phyloP scores from a whole-genome alignment of 768 basidiomycete species.

The Lepiota brunneoincarnata region DNA sequence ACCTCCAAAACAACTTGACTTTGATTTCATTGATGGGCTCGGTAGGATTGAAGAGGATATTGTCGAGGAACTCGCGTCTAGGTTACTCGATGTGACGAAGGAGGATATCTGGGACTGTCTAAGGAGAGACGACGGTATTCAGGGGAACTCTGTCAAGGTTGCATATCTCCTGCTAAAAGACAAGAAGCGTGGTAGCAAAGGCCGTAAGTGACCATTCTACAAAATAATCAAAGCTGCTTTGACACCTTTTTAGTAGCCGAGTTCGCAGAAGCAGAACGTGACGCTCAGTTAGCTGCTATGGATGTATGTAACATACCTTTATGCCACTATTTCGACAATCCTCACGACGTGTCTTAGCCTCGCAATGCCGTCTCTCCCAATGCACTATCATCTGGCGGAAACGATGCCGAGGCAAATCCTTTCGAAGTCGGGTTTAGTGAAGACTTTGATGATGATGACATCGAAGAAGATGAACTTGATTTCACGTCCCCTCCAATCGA shows the following conservation, averaged over 20 bases:
- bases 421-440: conserved; percentile 74
- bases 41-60: conserved; percentile 92
- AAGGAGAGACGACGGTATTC: conserved; percentile 76
- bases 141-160: conserved; percentile 93
- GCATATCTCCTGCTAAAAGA: conserved; percentile 94
- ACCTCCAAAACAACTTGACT: conserved; percentile 67
- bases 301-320: conserved; percentile 53
- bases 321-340: conserved; percentile 8
- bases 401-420: conserved; percentile 70
- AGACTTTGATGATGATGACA: conserved; percentile 44
- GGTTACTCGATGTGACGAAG: conserved; percentile 72
- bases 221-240: background rate
- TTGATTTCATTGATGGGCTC: conserved; percentile 86
- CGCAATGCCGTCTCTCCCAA: conserved; percentile 66
- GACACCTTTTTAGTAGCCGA: conserved; percentile 54
- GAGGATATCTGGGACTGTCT: conserved; percentile 89
- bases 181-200: conserved; percentile 78
- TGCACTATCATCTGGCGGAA: conserved; percentile 60
- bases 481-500: conserved; percentile 21
- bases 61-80: conserved; percentile 73
- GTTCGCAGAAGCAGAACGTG: conserved; percentile 84
- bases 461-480: conserved; percentile 34
- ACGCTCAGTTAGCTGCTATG: conserved; percentile 75
- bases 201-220: conserved; percentile 54
- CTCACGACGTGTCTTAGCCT: conserved; percentile 43